A percentile compares a stretch with the other conserved stretches of the same genome.
Evolutionary conservation across 2,329 filamentous ascomycete genomes (phyloP).

Genomic region (Colletotrichum shisoi): DNA sequence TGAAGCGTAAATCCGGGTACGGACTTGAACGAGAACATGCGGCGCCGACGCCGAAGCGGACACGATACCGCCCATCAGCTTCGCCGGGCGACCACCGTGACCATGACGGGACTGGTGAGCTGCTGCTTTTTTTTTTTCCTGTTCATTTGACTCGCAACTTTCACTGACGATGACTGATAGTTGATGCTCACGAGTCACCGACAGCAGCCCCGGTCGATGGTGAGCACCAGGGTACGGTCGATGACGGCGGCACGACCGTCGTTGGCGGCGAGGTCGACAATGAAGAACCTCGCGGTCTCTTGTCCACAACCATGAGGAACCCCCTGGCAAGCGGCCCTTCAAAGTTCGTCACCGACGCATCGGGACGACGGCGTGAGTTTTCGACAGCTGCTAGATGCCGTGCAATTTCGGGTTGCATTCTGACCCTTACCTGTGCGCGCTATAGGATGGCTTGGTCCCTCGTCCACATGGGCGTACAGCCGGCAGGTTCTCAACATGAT

Average conservation of each 20-base stretch:
- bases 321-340: conserved; percentile 21
- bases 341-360: conserved; percentile 25
- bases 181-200: neutral
- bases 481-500: conserved; percentile 32
- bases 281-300: conserved; percentile 2
- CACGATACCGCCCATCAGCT: conserved; percentile 1
- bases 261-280: neutral
- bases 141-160: neutral
- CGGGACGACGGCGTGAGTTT: conserved; percentile 19
- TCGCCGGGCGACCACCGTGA: neutral
- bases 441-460: conserved; percentile 32
- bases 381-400: too few relatives aligned
- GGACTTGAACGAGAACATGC: neutral
- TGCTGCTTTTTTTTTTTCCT: neutral
- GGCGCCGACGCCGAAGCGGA: conserved; percentile 2
- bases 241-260: conserved; percentile 19
- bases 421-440: neutral
- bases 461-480: conserved; percentile 34
- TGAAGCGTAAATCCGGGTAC: conserved; percentile 30
- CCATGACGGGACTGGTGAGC: neutral
- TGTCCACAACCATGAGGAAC: conserved; percentile 6
- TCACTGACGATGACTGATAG: neutral
- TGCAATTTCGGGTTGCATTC: neutral
- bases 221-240: neutral
- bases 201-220: neutral